Percentiles rank a stretch among this genome's conserved stretches.
These are phyloP conservation scores for Panicum miliaceum DNA, from an alignment of 176 grass and related monocot species.

Conservation along the genomic window DNA sequence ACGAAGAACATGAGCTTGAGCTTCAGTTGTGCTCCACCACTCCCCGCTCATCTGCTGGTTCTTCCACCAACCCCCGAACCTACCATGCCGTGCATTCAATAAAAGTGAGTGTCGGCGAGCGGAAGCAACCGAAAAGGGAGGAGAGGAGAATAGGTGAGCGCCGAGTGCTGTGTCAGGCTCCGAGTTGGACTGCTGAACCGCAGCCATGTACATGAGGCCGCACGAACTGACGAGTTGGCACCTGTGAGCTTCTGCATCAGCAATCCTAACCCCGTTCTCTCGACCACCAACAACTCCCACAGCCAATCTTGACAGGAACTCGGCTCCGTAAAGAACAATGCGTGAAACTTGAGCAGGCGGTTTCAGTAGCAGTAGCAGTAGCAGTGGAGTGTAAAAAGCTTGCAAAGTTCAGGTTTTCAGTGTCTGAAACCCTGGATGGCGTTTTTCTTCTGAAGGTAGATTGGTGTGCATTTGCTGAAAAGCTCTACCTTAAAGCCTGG, in stretches of 20 bases:
- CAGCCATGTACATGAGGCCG: slow-evolving; percentile 27
- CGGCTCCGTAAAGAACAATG: neutral
- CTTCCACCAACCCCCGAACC: slow-evolving; percentile 49
- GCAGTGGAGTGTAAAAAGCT: neutral
- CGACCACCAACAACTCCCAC: neutral
- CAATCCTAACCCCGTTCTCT: neutral
- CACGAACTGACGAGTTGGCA: neutral
- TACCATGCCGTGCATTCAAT: slow-evolving; percentile 35
- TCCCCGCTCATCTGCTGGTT: slow-evolving; percentile 14
- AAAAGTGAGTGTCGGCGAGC: slow-evolving; percentile 50
- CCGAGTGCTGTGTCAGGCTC: slow-evolving; percentile 25
- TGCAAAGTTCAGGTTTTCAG: neutral
- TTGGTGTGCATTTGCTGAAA: slow-evolving; percentile 1
- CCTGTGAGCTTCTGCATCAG: neutral
- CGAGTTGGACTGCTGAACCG: slow-evolving; percentile 52
- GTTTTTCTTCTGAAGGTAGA: neutral
- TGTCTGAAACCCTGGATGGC: neutral
- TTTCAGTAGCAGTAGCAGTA: neutral
- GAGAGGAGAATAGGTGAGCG: neutral
- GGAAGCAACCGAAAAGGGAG: slow-evolving; percentile 49
- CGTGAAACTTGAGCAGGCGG: neutral
- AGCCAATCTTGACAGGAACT: neutral
- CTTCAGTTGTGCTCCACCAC: slow-evolving; percentile 37
- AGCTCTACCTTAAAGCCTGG: slow-evolving; percentile 34
- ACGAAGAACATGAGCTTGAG: slow-evolving; percentile 19